Evolutionary conservation across 83 land plant species (phyloP), one percentile per base, ranked within the genome.

Genomic region (Isoetes engelmannii): DNA sequence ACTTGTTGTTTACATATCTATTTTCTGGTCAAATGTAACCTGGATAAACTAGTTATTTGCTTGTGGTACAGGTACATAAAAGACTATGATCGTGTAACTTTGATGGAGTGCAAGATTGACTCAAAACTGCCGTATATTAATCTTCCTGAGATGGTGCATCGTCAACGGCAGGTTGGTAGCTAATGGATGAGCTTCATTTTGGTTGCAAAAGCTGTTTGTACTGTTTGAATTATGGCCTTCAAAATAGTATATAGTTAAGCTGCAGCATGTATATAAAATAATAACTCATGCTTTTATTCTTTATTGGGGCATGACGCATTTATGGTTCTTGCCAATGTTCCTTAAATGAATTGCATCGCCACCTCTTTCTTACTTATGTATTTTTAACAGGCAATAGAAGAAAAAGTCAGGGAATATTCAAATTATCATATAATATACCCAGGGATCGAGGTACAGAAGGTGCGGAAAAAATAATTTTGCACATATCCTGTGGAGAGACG

Each of bases 101-200:
- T 95, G 17, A 90, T 95, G 99, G 99, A 95, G 62, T 95, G 93
- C 78, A 85, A 80, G 74, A 88, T 95, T 63, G 90, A 95, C 80
- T 85, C 83, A 45, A 90, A 90, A 70, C 81, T 95, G 71, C 99
- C 99, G 9, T 95, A 90, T 68, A 91, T 80, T 69, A 87, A 95
- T 82, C 75, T 95, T 59, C 88, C 99, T 49, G 84, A 90, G 50
- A 91, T 95, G 97, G 81, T 95, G 55, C 87, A 93, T 10, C 67
- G 81, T 7, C 99, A 95, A 72, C 82, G 99, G 63, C 90, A 86
- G 99, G 99, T 84, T 28, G 37, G 37, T 28, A 28, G 37, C 37
- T 28, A 28, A 28, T 28, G 37, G 37, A 28, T 28, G 28, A 59
- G 9, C 8, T 28, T 28, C 0, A 59, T 51, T 12, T 51, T 51